These are phyloP conservation scores for Cystobasidium slooffiae DNA, from an alignment of 1,284 basidiomycete genomes.

Conservation along the genomic window DNA sequence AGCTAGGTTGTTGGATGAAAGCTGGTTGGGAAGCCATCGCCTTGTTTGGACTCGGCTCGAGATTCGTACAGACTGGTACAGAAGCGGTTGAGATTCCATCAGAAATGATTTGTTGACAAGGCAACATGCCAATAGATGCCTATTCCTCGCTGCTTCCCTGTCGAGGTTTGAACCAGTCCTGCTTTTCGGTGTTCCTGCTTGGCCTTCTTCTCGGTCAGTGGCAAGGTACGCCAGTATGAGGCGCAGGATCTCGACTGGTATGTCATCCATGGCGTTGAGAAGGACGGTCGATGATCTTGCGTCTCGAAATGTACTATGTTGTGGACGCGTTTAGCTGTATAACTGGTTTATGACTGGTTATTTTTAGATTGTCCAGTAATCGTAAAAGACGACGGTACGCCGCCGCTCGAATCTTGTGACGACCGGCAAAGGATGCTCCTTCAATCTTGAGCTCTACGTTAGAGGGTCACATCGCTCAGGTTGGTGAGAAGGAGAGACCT, in stretches of 20 bases:
- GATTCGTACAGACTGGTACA: conserved; percentile 1
- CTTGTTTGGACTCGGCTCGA: background rate
- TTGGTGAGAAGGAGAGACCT: no score
- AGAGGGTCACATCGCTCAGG: no score
- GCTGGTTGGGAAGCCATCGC: background rate
- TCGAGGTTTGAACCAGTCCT: background rate
- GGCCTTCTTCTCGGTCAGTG: background rate
- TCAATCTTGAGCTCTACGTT: no score
- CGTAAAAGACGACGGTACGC: no score
- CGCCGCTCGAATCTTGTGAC: no score
- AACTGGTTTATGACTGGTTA: no score
- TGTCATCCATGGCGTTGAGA: background rate
- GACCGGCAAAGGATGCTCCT: no score
- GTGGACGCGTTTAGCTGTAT: no score
- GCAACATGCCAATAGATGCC: background rate
- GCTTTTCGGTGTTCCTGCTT: background rate
- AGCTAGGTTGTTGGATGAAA: background rate
- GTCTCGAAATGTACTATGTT: background rate
- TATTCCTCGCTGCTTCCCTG: background rate
- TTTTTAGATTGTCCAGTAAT: no score
- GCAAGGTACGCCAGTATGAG: conserved; percentile 13
- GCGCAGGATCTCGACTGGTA: conserved; percentile 17
- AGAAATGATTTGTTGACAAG: conserved; percentile 12
- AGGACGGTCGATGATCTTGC: background rate
- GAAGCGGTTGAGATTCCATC: background rate